Percentiles rank a stretch among this genome's conserved stretches.
Conservation (phyloP, 1,284 basidiomycete species). For the Sutorius eximius region DNA sequence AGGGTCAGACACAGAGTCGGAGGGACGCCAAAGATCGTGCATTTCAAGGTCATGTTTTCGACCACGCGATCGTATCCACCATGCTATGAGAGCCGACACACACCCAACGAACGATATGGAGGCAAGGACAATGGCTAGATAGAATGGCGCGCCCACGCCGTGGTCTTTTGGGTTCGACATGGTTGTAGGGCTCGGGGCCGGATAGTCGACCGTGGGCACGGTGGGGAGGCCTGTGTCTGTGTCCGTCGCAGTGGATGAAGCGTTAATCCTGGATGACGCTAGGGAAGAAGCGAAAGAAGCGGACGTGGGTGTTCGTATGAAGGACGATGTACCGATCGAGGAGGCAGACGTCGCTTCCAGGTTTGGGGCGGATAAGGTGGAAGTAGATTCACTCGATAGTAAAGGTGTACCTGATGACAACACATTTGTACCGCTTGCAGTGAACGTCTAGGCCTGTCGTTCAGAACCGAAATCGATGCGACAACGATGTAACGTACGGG, state of each 20-base stretch:
- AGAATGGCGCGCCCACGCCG: conserved; percentile 34
- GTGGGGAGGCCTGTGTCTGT: conserved; percentile 25
- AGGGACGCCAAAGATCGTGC: conserved; percentile 29
- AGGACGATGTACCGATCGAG: conserved; percentile 2
- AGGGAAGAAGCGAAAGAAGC: background rate
- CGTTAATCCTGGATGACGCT: conserved; percentile 5
- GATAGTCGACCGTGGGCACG: conserved; percentile 24
- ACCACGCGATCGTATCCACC: conserved; percentile 32
- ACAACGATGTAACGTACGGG: conserved; percentile 9
- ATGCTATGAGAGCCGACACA: conserved; percentile 31
- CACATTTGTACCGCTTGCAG: conserved; percentile 1
- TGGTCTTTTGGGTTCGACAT: conserved; percentile 19
- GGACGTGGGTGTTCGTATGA: background rate
- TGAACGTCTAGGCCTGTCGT: conserved; percentile 10
- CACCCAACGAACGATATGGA: conserved; percentile 32
- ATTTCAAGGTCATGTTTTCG: conserved; percentile 15
- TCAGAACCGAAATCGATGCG: background rate
- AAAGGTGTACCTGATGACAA: conserved; percentile 5
- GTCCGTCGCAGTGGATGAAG: conserved; percentile 8
- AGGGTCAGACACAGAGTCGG: conserved; percentile 3
- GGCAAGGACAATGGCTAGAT: conserved; percentile 34
- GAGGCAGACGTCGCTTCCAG: conserved; percentile 20
- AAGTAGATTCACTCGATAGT: background rate
- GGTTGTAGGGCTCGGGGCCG: conserved; percentile 24
- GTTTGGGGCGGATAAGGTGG: conserved; percentile 16